These are phyloP conservation scores for Moelleriella libera DNA, from an alignment of 2,329 filamentous ascomycete species.

Conservation along the genomic window DNA sequence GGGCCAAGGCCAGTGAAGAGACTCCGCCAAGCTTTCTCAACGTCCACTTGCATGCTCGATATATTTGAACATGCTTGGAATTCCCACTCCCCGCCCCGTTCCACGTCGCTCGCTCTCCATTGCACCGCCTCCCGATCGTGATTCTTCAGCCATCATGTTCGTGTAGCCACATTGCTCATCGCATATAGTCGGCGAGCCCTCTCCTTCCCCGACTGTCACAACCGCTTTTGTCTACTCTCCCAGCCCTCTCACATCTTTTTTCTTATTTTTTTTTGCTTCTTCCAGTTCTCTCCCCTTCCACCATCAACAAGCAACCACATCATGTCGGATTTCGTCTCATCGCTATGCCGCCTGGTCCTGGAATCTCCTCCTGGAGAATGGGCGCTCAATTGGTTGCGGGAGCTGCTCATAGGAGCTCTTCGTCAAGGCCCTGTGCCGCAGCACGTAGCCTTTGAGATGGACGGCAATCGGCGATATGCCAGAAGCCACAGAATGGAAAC, in stretches of 20 bases:
- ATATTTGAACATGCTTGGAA: no score
- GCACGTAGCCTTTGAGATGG: slow-evolving; percentile 99
- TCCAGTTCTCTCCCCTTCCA: background rate
- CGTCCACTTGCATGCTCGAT: no score
- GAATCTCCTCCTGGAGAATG: slow-evolving; percentile 88
- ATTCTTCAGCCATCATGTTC: background rate
- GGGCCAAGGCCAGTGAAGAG: no score
- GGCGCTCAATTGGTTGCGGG: slow-evolving; percentile 63
- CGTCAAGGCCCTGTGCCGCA: slow-evolving; percentile 84
- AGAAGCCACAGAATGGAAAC: slow-evolving; percentile 86
- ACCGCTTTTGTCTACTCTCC: background rate
- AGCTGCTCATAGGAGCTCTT: slow-evolving; percentile 76
- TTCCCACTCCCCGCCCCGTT: no score
- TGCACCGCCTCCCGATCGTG: background rate
- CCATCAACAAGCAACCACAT: background rate
- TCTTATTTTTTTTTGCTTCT: background rate
- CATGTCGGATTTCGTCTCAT: slow-evolving; percentile 40
- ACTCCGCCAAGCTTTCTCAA: no score
- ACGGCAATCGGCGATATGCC: slow-evolving; percentile 90
- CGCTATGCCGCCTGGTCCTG: slow-evolving; percentile 54
- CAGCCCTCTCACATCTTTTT: background rate
- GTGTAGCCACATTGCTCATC: background rate
- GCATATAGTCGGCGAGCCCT: background rate
- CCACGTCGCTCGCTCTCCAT: background rate
- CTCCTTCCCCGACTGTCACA: slow-evolving; percentile 4